Conservation (phyloP, 768 basidiomycete species). For the Pulveroboletus sp. region DNA sequence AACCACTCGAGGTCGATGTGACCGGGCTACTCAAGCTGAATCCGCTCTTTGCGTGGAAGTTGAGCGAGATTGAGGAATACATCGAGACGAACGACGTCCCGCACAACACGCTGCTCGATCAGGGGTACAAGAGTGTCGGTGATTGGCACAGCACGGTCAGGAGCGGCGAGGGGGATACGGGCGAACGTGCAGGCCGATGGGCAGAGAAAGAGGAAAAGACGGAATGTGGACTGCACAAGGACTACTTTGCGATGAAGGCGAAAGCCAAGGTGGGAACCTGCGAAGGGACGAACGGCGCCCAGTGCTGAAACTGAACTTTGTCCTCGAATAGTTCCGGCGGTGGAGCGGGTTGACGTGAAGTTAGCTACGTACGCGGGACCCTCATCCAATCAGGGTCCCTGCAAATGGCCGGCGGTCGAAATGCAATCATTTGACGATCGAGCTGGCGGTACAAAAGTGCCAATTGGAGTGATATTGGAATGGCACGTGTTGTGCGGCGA, state of each 20-base stretch:
- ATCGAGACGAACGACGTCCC: conserved; percentile 79
- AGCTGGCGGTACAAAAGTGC: neutral
- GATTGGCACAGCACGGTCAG: conserved; percentile 95
- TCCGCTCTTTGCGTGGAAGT: conserved; percentile 87
- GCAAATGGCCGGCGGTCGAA: too few species aligned
- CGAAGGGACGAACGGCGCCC: too few species aligned
- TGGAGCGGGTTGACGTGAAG: too few species aligned
- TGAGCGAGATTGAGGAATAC: conserved; percentile 80
- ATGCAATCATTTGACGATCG: too few species aligned
- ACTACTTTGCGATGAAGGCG: conserved; percentile 76
- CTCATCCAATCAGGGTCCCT: too few species aligned
- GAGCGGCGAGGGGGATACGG: conserved; percentile 60
- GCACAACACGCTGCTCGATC: conserved; percentile 78
- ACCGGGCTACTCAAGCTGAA: conserved; percentile 93
- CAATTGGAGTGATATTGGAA: neutral
- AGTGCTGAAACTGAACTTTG: too few species aligned
- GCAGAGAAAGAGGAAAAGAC: conserved; percentile 80
- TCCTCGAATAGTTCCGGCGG: too few species aligned
- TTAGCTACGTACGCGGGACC: too few species aligned
- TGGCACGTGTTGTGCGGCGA: neutral
- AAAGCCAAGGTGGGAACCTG: conserved; percentile 48
- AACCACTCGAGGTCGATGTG: conserved; percentile 85
- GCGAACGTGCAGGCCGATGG: conserved; percentile 91
- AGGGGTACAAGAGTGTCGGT: conserved; percentile 93
- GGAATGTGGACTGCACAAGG: conserved; percentile 93